Evolutionary conservation across 2,329 filamentous ascomycete species (phyloP), one percentile per base, ranked within the genome.

Genomic region (Sporothrix pseudoabietina): DNA sequence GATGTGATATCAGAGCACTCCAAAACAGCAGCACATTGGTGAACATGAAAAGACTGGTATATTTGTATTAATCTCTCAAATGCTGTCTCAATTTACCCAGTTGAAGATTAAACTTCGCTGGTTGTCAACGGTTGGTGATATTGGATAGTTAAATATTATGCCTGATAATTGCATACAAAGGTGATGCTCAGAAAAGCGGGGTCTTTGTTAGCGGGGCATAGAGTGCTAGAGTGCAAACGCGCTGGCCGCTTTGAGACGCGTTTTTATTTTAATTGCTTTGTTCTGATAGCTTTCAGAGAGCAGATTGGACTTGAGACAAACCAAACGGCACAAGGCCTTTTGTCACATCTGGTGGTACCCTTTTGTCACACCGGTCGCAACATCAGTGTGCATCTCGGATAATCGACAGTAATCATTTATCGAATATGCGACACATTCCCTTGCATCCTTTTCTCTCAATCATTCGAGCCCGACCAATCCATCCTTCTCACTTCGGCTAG

Each of bases 191-290:
- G 16, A 35, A 19, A 59, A 59, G 55, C 30, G 55, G 52, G n/a
- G n/a, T 14, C 52, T 26, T 12, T 26, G 7, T 35, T 44, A 19
- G 8, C 10, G 35, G 59, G 55, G 26, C 30, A 59, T 3, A 3
- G 30, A 7, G n/a, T 8, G 30, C 10, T 0, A 3, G 30, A 7
- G n/a, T 8, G 30, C 10, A 6, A 65, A 65, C 59, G 59, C 59
- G 59, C 14, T 41, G 59, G 39, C 59, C n/a, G 19, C n/a, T 7
- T 16, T 26, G 10, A 16, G 35, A 44, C 59, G 59, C 59, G 35
- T 65, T 65, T 41, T 44, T 26, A n/a, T n/a, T 65, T 65, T 44
- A 63, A 63, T 39, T 63, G 59, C 32, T 65, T 26, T 44, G n/a
- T 44, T n/a, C 41, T n/a, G 26, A 66, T 71, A 61, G 44, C 57